These are phyloP conservation scores for Macrolepiota dolichaula DNA, from an alignment of 768 basidiomycete genomes.

Conservation along the genomic window DNA sequence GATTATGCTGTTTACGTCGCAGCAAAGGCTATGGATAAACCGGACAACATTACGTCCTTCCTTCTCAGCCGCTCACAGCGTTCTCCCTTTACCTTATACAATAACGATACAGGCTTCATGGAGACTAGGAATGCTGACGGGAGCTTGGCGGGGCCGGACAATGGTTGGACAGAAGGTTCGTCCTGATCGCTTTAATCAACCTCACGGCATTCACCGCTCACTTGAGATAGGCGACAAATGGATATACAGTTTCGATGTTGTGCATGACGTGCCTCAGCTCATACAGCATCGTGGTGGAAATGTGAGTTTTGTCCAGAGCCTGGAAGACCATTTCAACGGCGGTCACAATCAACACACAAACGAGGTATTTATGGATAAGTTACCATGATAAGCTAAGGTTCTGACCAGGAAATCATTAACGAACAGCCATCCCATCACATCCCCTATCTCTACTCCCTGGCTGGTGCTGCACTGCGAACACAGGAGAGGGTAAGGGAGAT, in stretches of 20 bases:
- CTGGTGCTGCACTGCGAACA: slow-evolving; percentile 63
- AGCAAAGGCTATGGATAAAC: slow-evolving; percentile 49
- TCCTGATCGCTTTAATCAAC: background rate
- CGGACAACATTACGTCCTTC: slow-evolving; percentile 40
- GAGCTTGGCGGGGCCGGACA: slow-evolving; percentile 64
- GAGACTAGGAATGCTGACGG: slow-evolving; percentile 69
- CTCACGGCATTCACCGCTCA: background rate
- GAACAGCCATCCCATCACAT: slow-evolving; percentile 78
- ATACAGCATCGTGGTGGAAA: slow-evolving; percentile 65
- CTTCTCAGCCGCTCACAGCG: slow-evolving; percentile 51
- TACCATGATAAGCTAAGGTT: background rate
- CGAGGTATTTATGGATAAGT: slow-evolving; percentile 41
- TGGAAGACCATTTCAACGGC: slow-evolving; percentile 53
- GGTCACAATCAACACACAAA: slow-evolving; percentile 82
- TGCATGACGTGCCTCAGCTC: slow-evolving; percentile 65
- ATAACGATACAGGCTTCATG: slow-evolving; percentile 72
- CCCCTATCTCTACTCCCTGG: slow-evolving; percentile 74
- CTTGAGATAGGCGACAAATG: slow-evolving; percentile 37
- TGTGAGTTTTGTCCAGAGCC: slow-evolving; percentile 56
- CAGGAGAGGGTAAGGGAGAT: slow-evolving; percentile 68
- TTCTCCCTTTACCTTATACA: slow-evolving; percentile 63
- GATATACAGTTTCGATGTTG: slow-evolving; percentile 74
- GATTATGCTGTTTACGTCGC: slow-evolving; percentile 70
- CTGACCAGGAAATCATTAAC: background rate
- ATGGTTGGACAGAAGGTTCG: slow-evolving; percentile 78